Evolutionary conservation across 2,329 filamentous ascomycete species (phyloP).

Genomic region (Paraconiothyrium sp.): DNA sequence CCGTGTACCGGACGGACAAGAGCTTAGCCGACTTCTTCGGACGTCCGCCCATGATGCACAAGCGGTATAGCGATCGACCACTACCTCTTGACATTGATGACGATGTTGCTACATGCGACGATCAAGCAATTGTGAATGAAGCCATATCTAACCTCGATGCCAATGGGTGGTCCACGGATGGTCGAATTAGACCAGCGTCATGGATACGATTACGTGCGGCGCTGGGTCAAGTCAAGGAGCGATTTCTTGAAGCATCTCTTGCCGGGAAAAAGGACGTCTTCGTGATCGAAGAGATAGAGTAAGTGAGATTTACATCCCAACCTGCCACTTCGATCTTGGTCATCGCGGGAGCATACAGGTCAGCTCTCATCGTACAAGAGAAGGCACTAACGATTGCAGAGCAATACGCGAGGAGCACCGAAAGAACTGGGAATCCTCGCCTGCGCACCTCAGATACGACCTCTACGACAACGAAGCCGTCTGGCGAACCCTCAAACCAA

Average conservation of each 20-base stretch:
- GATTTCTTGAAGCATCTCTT: constrained; percentile 43
- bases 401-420: constrained; percentile 39
- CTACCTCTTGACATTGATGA: constrained; percentile 45
- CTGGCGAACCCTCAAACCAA: constrained; percentile 38
- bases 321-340: background rate
- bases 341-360: background rate
- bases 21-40: constrained; percentile 47
- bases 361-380: background rate
- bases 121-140: constrained; percentile 34
- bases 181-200: constrained; percentile 36
- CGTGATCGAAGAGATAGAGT: constrained; percentile 43
- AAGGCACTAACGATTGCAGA: constrained; percentile 27
- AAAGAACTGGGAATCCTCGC: constrained; percentile 40
- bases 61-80: constrained; percentile 44
- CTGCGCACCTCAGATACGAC: constrained; percentile 46
- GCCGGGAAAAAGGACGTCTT: constrained; percentile 43
- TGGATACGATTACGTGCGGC: constrained; percentile 40
- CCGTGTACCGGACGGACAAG: constrained; percentile 45
- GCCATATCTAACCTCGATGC: constrained; percentile 40
- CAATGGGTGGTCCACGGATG: constrained; percentile 45
- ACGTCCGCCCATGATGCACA: constrained; percentile 47
- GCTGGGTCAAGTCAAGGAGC: constrained; percentile 42
- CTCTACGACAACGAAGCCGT: constrained; percentile 43
- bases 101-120: constrained; percentile 33
- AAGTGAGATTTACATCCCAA: constrained; percentile 13